A percentile compares a stretch with the other conserved stretches of the same genome.
These are phyloP conservation scores for Vigna angularis DNA, from an alignment of 306 rosid genomes.

Conservation along the genomic window DNA sequence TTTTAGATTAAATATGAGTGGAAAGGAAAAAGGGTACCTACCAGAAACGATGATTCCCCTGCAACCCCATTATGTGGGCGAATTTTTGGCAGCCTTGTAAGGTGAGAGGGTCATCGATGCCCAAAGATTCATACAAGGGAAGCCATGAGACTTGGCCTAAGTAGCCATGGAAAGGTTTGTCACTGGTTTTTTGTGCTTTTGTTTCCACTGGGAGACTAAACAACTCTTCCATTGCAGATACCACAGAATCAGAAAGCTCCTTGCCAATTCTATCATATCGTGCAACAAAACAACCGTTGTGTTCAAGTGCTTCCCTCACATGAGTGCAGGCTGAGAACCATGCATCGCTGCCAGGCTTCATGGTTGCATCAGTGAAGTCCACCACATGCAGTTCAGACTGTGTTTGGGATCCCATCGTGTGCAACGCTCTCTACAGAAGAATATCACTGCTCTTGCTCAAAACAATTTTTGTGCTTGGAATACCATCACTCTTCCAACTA, in stretches of 20 bases:
- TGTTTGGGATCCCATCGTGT: slow-evolving; percentile 47
- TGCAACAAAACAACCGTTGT: slow-evolving; percentile 52
- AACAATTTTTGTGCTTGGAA: no score
- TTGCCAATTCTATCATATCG: slow-evolving; percentile 33
- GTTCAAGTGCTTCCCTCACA: slow-evolving; percentile 41
- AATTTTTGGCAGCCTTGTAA: slow-evolving; percentile 43
- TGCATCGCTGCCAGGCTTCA: slow-evolving; percentile 47
- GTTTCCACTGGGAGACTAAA: slow-evolving; percentile 47
- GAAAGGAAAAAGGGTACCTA: background rate
- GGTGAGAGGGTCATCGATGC: slow-evolving; percentile 40
- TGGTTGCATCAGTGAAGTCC: slow-evolving; percentile 42
- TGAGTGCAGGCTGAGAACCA: slow-evolving; percentile 48
- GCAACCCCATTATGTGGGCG: slow-evolving; percentile 45
- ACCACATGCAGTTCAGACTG: slow-evolving; percentile 30
- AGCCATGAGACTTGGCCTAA: slow-evolving; percentile 41
- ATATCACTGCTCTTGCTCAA: background rate
- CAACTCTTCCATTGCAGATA: slow-evolving; percentile 34
- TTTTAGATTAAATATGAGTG: background rate
- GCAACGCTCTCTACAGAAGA: background rate
- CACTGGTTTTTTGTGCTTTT: slow-evolving; percentile 43
- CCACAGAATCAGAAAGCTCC: slow-evolving; percentile 40
- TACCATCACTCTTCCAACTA: no score
- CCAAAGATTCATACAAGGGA: slow-evolving; percentile 56
- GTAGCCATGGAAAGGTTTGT: slow-evolving; percentile 52
- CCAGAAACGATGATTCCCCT: slow-evolving; percentile 49